These are phyloP conservation scores for Crepidotus sp. DNA, from an alignment of 1,284 basidiomycete species.

Conservation along the genomic window DNA sequence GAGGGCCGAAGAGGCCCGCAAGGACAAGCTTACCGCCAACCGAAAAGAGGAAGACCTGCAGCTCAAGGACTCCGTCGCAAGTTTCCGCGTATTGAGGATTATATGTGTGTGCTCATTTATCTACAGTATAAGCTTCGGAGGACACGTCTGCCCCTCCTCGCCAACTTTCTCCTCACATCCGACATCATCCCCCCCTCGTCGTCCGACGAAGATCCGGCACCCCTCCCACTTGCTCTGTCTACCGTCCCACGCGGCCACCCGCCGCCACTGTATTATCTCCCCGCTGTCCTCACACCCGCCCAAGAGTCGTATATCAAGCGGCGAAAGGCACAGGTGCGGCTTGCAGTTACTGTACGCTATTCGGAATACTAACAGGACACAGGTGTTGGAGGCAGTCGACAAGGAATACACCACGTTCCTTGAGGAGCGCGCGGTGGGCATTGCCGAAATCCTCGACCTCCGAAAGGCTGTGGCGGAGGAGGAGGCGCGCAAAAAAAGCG, in stretches of 20 bases:
- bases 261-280: slow-evolving; percentile 69
- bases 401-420: slow-evolving; percentile 60
- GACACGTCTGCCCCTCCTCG: slow-evolving; percentile 57
- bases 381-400: slow-evolving; percentile 58
- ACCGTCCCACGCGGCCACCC: slow-evolving; percentile 56
- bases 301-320: slow-evolving; percentile 60
- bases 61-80: slow-evolving; percentile 67
- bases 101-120: neutral
- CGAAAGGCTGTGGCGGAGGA: slow-evolving; percentile 59
- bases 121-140: slow-evolving; percentile 60
- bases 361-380: slow-evolving; percentile 8
- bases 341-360: neutral
- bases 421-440: slow-evolving; percentile 46
- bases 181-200: slow-evolving; percentile 45
- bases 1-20: slow-evolving; percentile 73
- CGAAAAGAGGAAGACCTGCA: slow-evolving; percentile 73
- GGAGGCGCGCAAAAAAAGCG: slow-evolving; percentile 40
- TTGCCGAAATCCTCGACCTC: slow-evolving; percentile 54
- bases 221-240: slow-evolving; percentile 32
- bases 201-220: slow-evolving; percentile 22
- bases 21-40: slow-evolving; percentile 64
- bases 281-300: slow-evolving; percentile 54
- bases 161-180: slow-evolving; percentile 69
- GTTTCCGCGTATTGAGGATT: slow-evolving; percentile 23
- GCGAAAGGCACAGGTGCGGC: slow-evolving; percentile 52